Conservation (phyloP, 1,284 basidiomycete species). For the Xerocomus nothofagi region DNA sequence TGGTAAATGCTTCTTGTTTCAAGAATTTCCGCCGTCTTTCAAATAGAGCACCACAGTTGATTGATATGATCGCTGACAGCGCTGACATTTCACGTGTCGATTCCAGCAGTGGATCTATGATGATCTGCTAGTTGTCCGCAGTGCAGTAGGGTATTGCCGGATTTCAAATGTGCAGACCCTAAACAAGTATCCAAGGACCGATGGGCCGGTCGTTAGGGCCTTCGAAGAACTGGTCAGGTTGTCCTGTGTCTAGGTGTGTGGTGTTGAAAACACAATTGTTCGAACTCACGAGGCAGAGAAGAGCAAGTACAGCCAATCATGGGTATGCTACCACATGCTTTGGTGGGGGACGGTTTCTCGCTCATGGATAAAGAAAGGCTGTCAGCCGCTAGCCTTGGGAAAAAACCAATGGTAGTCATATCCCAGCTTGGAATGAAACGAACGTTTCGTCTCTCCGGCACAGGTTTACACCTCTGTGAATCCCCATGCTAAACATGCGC, state of each 20-base stretch:
- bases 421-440: constrained; percentile 20
- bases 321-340: background rate
- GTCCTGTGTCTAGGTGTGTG: constrained; percentile 5
- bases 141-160: constrained; percentile 1
- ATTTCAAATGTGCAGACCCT: constrained; percentile 17
- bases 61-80: background rate
- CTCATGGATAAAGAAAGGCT: background rate
- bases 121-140: constrained; percentile 4
- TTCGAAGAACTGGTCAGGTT: background rate
- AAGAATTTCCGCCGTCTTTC: constrained; percentile 2
- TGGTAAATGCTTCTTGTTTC: background rate
- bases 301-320: background rate
- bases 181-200: background rate
- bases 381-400: background rate
- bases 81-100: constrained; percentile 1
- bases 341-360: background rate
- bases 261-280: background rate
- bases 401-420: background rate
- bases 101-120: background rate
- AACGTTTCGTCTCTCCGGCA: constrained; percentile 17
- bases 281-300: background rate
- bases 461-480: background rate
- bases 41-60: background rate
- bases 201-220: background rate
- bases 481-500: background rate